A percentile compares a stretch with the other conserved stretches of the same genome.
Conservation (phyloP, 352 stramenopile species). For the Phytophthora pini region DNA sequence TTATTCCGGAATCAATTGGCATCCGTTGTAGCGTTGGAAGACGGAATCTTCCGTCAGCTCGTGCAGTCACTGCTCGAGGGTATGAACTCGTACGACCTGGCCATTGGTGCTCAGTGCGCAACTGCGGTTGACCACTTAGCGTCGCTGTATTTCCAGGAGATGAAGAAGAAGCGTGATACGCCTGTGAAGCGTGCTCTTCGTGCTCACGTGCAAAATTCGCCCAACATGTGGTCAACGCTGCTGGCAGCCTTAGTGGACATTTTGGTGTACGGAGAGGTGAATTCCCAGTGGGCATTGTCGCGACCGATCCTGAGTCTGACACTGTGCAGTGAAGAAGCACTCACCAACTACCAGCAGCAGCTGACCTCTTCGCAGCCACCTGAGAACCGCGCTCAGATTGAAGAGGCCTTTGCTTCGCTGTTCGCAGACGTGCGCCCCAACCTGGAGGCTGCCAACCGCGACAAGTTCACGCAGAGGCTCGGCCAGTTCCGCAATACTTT, state of each 20-base stretch:
- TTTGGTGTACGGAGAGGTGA: constrained; percentile 96
- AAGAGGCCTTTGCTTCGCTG: constrained; percentile 97
- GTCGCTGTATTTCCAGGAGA: constrained; percentile 95
- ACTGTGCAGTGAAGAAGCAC: constrained; percentile 93
- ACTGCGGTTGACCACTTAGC: constrained; percentile 96
- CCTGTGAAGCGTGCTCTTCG: constrained; percentile 93
- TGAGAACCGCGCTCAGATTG: constrained; percentile 93
- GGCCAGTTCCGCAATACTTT: constrained; percentile 96
- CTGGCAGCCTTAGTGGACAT: constrained; percentile 96
- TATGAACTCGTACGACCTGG: constrained; percentile 91
- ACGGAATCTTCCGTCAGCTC: constrained; percentile 95
- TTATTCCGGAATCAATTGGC: constrained; percentile 98
- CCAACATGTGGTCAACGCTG: constrained; percentile 91
- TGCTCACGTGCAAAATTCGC: constrained; percentile 92
- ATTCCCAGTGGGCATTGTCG: constrained; percentile 98
- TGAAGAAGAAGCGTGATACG: constrained; percentile 96
- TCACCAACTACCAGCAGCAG: constrained; percentile 96
- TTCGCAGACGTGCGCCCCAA: constrained; percentile 95
- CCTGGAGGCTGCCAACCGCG: constrained; percentile 96
- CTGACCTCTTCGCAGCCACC: constrained; percentile 93
- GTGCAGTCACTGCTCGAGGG: constrained; percentile 94
- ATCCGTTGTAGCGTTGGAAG: constrained; percentile 93
- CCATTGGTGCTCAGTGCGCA: constrained; percentile 94
- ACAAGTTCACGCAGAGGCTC: constrained; percentile 98
- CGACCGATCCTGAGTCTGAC: constrained; percentile 98